Evolutionary conservation across 768 basidiomycete species (phyloP).

Genomic region (Pisolithus albus): DNA sequence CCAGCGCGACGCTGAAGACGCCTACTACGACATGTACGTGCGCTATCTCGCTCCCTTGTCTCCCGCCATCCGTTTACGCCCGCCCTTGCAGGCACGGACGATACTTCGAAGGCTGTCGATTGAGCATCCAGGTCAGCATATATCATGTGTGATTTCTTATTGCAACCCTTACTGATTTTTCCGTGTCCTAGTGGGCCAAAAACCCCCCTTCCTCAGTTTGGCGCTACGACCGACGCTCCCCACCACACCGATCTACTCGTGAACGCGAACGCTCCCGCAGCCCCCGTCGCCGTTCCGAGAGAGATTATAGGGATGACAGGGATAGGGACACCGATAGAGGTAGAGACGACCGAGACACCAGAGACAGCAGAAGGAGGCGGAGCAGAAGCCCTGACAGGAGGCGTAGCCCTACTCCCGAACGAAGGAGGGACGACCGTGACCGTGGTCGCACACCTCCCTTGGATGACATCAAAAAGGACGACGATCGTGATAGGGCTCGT

Average conservation of each 20-base stretch:
- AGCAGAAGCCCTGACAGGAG: slow-evolving; percentile 44
- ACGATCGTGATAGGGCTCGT: slow-evolving; percentile 41
- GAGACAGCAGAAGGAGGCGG: slow-evolving; percentile 40
- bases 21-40: slow-evolving; percentile 76
- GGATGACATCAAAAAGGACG: slow-evolving; percentile 38
- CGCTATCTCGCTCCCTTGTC: background rate
- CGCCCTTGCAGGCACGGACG: slow-evolving; percentile 57
- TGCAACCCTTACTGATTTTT: background rate
- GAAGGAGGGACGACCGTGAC: slow-evolving; percentile 37
- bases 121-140: slow-evolving; percentile 62
- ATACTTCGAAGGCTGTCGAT: slow-evolving; percentile 63
- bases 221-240: slow-evolving; percentile 60
- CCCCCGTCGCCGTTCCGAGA: slow-evolving; percentile 37
- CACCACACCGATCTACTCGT: slow-evolving; percentile 31
- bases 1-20: slow-evolving; percentile 73
- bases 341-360: slow-evolving; percentile 31
- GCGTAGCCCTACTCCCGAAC: slow-evolving; percentile 40
- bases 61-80: slow-evolving; percentile 5
- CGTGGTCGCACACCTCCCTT: slow-evolving; percentile 40
- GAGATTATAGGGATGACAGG: slow-evolving; percentile 32
- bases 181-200: slow-evolving; percentile 59
- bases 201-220: slow-evolving; percentile 78
- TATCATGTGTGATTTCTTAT: too few species aligned
- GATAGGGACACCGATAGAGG: slow-evolving; percentile 33
- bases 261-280: slow-evolving; percentile 48